Percentiles rank a stretch among this genome's conserved stretches.
Evolutionary conservation across 371 early-diverging fungal species (phyloP).

Genomic region (Mortierella sp.): DNA sequence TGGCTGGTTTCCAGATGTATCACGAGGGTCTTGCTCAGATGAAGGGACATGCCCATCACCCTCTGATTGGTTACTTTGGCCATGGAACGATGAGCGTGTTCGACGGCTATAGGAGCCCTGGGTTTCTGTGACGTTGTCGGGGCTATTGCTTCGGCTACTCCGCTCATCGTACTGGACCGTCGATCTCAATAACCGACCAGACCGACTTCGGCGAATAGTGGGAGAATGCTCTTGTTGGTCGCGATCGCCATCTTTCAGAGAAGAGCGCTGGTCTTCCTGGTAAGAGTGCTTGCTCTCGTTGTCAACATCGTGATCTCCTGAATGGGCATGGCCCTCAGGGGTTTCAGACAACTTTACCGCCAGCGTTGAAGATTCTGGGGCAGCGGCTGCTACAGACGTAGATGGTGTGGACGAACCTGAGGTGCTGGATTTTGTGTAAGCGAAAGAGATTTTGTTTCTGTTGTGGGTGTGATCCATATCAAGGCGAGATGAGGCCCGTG

Average conservation of each 20-base stretch:
- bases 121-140: slow-evolving; percentile 14
- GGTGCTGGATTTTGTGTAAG: slow-evolving; percentile 14
- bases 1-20: neutral
- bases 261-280: slow-evolving; percentile 10
- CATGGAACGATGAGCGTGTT: slow-evolving; percentile 15
- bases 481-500: slow-evolving; percentile 26
- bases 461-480: slow-evolving; percentile 31
- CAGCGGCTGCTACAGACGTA: slow-evolving; percentile 40
- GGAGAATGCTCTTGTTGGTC: slow-evolving; percentile 9
- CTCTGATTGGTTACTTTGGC: slow-evolving; percentile 1
- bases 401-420: slow-evolving; percentile 13
- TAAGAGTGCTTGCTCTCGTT: slow-evolving; percentile 3
- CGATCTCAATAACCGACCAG: slow-evolving; percentile 39
- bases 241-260: slow-evolving; percentile 17
- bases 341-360: slow-evolving; percentile 40
- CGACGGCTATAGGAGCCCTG: slow-evolving; percentile 4
- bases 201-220: slow-evolving; percentile 40
- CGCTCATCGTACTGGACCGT: slow-evolving; percentile 48
- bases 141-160: slow-evolving; percentile 27
- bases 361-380: slow-evolving; percentile 43
- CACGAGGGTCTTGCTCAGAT: slow-evolving; percentile 4
- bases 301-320: slow-evolving; percentile 13
- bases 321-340: slow-evolving; percentile 19
- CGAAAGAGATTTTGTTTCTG: slow-evolving; percentile 22
- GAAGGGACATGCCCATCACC: neutral